A percentile compares a stretch with the other conserved stretches of the same genome.
Evolutionary conservation across 2,329 filamentous ascomycete species (phyloP).

Genomic region (Fusarium chlamydosporum): DNA sequence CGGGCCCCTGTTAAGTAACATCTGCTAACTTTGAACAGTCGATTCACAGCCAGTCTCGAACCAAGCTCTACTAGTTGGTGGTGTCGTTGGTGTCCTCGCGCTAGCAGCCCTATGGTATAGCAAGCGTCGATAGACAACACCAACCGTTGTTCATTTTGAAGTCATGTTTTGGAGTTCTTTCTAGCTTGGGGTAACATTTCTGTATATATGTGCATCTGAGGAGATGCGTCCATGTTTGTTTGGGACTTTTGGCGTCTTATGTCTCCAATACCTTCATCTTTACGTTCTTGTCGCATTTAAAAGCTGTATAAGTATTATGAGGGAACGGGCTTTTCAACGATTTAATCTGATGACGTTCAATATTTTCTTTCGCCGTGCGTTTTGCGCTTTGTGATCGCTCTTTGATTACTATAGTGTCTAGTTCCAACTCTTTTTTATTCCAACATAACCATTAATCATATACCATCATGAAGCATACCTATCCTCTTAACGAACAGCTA

Average conservation of each 20-base stretch:
- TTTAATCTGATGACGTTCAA: slow-evolving; percentile 20
- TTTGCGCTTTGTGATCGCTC: background rate
- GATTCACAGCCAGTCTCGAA: slow-evolving; percentile 53
- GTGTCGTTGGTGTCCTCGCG: slow-evolving; percentile 56
- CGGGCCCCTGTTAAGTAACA: background rate
- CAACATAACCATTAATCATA: slow-evolving; percentile 26
- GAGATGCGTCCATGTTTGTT: slow-evolving; percentile 33
- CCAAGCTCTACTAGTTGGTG: slow-evolving; percentile 54
- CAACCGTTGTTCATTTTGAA: slow-evolving; percentile 1
- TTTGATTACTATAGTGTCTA: slow-evolving; percentile 26
- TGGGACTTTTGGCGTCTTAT: slow-evolving; percentile 37
- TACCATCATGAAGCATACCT: slow-evolving; percentile 30
- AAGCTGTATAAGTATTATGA: slow-evolving; percentile 38
- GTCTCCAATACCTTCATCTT: slow-evolving; percentile 14
- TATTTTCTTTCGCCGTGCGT: background rate
- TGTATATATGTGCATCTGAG: slow-evolving; percentile 36
- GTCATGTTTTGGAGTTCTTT: slow-evolving; percentile 18
- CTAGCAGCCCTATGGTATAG: slow-evolving; percentile 58
- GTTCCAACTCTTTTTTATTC: slow-evolving; percentile 17
- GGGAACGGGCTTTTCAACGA: slow-evolving; percentile 24
- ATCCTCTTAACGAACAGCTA: background rate
- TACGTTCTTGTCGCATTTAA: slow-evolving; percentile 19
- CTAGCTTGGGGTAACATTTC: slow-evolving; percentile 23
- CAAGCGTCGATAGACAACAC: slow-evolving; percentile 48
- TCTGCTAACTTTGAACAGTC: slow-evolving; percentile 49